Conservation (phyloP, 2,329 filamentous ascomycete genomes). For the Malbranchea zuffiana region DNA sequence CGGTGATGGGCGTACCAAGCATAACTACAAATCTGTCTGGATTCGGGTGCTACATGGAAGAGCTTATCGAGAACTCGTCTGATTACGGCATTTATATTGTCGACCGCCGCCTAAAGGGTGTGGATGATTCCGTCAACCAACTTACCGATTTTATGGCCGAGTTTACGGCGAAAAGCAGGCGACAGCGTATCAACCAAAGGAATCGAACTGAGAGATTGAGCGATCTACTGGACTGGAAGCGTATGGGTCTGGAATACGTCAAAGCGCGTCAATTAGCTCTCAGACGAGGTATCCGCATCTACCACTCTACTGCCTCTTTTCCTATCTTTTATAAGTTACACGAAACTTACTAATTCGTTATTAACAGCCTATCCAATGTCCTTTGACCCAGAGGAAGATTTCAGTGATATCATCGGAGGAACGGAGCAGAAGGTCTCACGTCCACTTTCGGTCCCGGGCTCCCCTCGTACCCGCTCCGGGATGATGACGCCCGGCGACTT, state of each 20-base stretch:
- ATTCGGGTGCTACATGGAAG: constrained; percentile 99
- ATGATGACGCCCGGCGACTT: constrained; percentile 99
- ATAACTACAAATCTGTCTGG: constrained; percentile 97
- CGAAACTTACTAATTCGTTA: background rate
- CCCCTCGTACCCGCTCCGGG: constrained; percentile 75
- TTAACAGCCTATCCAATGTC: constrained; percentile 67
- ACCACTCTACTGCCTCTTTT: background rate
- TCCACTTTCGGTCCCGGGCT: constrained; percentile 87
- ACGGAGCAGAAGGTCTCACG: constrained; percentile 92
- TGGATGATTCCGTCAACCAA: constrained; percentile 96
- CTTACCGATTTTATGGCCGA: constrained; percentile 87
- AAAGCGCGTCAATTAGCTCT: constrained; percentile 91
- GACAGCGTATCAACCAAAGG: constrained; percentile 96
- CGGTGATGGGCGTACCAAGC: constrained; percentile 96
- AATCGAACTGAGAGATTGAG: constrained; percentile 92
- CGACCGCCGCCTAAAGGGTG: constrained; percentile 84
- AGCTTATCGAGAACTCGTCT: constrained; percentile 92
- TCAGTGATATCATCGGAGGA: constrained; percentile 81
- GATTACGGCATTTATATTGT: constrained; percentile 99
- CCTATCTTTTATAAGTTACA: background rate
- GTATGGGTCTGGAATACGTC: constrained; percentile 98
- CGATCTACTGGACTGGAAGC: constrained; percentile 95
- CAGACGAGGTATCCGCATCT: constrained; percentile 45
- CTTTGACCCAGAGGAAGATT: constrained; percentile 65
- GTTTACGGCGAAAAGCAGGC: constrained; percentile 82